Base-by-base conservation (phyloP, 345 rosid species). In the Angophora floribunda region DNA sequence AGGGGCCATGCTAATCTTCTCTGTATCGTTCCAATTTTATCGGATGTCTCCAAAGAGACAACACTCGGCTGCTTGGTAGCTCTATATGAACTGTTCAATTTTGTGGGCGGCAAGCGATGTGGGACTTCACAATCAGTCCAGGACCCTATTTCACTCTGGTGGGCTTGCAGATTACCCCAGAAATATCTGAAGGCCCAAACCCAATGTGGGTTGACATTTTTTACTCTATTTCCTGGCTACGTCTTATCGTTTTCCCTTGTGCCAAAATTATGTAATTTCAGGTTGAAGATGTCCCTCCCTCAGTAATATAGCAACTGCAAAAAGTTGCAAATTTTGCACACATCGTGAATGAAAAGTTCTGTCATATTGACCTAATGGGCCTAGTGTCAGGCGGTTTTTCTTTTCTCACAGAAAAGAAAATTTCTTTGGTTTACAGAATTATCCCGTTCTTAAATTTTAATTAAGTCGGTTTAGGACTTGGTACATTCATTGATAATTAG, bases 21-120 rank as follows among this genome's bases (percentile, higher is more conserved):
- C 45, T 14, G 47, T 32, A 70, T 70, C 45, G 7, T 32, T 36
- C 80, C 80, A 17, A 70, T 70, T 70, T 70, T 70, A 70, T 70
- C 45, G 1, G 49, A 75, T 41, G 82, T 36, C 82, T 41, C 82
- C 49, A 1, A 36, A 41, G 26, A 75, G 49, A 70, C 24, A 1
- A 1, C 0, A 6, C 4, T 0, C 2, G 0, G 1, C 0, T 2
- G 14, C 0, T 11, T 5, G 49, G 19, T 41, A 19, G 14, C 7
- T 67, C 6, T 17, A 16, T 16, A 67, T 67, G 1, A 41, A 41
- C 49, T 6, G 49, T 9, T 36, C 49, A 11, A 3, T 10, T 36
- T 41, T 36, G 19, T 6, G 4, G 82, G 82, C 0, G 0, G 6
- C 1, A 41, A 7, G 24, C 47, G 6, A 75, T 75, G 49, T 75